Base-by-base conservation (phyloP, 202 grass and related monocot genomes). In the Alloteropsis angusta region DNA sequence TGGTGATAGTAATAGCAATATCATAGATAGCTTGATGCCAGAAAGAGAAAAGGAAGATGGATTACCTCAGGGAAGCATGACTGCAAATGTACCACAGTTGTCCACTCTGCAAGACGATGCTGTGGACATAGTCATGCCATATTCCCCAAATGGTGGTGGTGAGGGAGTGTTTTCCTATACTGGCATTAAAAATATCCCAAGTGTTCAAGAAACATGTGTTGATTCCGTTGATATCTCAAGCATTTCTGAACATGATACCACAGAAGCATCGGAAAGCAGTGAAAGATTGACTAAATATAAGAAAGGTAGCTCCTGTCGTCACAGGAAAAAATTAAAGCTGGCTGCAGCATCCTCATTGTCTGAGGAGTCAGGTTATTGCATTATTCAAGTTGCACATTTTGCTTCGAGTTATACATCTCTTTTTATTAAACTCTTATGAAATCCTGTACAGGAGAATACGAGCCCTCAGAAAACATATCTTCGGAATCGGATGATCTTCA, bases 371-470 rank as follows among this genome's bases (percentile, higher is more conserved):
- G 81, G 81, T 76, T 52, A 22, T 46, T 35, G 7, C 14, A 13
- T 71, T 69, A 70, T 55, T 68, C 34, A 38, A 66, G 39, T 76
- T 83, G 58, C 28, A 75, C 58, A 67, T 75, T 60, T 32, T 1
- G 15, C 28, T 38, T 56, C 2, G n/a, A 68, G 60, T 11, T n/a
- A 6, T 49, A 9, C 39, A 74, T 72, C 47, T 54, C 35, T 8
- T 67, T 6, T 71, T 62, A 36, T 36, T 81, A 46, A 71, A 36
- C 26, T 50, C 16, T 50, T 11, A 16, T 18, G 10, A 52, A 28
- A 35, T 71, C 50, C 52, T 71, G 22, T 68, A 56, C 32, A 90
- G 80, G 63, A 75, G 57, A 83, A 63, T 30, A 71, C 23, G 67
- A 56, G 36, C 6, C 62, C 9, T 47, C 10, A 32, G 62, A 74